These are phyloP conservation scores for Metschnikowia colocasiae DNA, from an alignment of 805 yeast genomes.

Conservation along the genomic window DNA sequence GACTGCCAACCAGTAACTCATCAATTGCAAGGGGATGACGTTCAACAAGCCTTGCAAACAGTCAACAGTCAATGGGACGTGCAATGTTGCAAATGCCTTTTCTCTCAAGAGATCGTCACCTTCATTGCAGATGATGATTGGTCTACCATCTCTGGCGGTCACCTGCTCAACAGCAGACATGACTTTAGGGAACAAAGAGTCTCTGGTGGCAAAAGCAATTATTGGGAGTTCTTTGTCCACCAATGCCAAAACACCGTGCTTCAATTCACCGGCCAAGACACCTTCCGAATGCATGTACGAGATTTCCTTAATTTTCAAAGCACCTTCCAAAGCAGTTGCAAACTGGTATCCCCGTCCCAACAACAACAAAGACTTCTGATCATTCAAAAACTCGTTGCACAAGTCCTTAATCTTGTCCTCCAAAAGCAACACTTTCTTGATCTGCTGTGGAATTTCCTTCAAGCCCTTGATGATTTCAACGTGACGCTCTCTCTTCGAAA, in stretches of 20 bases:
- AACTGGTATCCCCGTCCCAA: conserved; percentile 97
- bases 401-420: conserved; percentile 71
- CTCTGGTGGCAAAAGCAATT: conserved; percentile 93
- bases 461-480: conserved; percentile 83
- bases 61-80: conserved; percentile 94
- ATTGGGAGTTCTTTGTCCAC: conserved; percentile 94
- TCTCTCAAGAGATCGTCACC: conserved; percentile 65
- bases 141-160: conserved; percentile 95
- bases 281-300: conserved; percentile 99
- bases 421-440: conserved; percentile 67
- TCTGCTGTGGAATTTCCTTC: conserved; percentile 79
- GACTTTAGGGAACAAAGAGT: conserved; percentile 92
- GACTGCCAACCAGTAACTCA: conserved; percentile 96
- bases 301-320: conserved; percentile 95
- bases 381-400: conserved; percentile 68
- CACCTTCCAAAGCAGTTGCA: conserved; percentile 98
- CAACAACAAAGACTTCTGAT: conserved; percentile 81
- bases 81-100: conserved; percentile 64
- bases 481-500: conserved; percentile 74
- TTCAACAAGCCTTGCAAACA: conserved; percentile 95
- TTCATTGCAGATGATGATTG: conserved; percentile 84
- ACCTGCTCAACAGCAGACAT: conserved; percentile 96
- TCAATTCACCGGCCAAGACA: conserved; percentile 97
- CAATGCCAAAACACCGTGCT: conserved; percentile 96
- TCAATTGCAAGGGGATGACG: conserved; percentile 90